Conservation (phyloP, 495 filamentous ascomycete genomes). For the Aspergillus sparsus region DNA sequence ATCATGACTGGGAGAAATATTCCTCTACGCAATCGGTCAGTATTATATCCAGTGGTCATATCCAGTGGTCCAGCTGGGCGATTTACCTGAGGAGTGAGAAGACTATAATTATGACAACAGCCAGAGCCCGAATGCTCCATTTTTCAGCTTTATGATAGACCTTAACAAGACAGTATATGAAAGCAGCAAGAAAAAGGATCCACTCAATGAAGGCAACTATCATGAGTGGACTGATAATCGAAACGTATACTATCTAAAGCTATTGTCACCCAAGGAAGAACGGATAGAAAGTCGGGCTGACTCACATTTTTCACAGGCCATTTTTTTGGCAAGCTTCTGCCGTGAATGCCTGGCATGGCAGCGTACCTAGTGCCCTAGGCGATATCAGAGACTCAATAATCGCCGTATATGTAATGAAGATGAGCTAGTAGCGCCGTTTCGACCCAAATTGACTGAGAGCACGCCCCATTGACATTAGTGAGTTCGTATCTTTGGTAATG, state of each 20-base stretch:
- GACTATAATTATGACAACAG: constrained; percentile 69
- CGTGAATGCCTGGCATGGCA: constrained; percentile 13
- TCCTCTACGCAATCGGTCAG: constrained; percentile 49
- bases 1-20: constrained; percentile 94
- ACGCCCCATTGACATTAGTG: too few species aligned
- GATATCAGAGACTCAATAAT: not conserved
- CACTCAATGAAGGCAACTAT: constrained; percentile 86
- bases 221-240: constrained; percentile 81
- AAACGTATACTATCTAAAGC: constrained; percentile 73
- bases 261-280: constrained; percentile 16
- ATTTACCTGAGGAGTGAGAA: constrained; percentile 74
- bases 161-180: constrained; percentile 87
- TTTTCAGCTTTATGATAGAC: constrained; percentile 89
- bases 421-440: too few species aligned
- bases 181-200: constrained; percentile 90
- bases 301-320: constrained; percentile 71
- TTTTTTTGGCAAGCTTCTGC: constrained; percentile 25
- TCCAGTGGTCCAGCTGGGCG: constrained; percentile 15
- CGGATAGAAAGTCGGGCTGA: not conserved
- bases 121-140: constrained; percentile 75
- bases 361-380: not conserved
- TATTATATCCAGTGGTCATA: not conserved
- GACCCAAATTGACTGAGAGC: too few species aligned
- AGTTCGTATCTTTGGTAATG: too few species aligned
- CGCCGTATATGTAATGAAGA: not conserved